Conservation (phyloP, 1,284 basidiomycete genomes). For the Pascua sp. region DNA sequence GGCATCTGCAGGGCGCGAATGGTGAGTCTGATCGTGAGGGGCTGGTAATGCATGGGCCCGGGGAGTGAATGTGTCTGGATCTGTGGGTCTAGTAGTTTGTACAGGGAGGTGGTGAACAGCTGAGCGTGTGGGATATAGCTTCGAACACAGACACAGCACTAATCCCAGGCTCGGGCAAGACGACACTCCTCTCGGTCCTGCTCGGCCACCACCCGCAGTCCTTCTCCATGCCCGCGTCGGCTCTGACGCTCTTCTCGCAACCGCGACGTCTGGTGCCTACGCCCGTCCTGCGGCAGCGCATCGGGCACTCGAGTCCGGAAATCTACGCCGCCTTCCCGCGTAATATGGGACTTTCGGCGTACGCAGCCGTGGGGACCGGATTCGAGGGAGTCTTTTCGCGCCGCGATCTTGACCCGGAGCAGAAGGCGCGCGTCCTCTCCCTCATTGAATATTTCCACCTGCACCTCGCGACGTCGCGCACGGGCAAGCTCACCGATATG, state of each 20-base stretch:
- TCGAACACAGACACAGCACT: neutral
- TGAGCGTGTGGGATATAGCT: neutral
- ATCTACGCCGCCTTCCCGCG: constrained; percentile 86
- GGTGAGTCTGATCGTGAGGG: constrained; percentile 53
- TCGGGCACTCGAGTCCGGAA: constrained; percentile 85
- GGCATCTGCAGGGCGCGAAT: constrained; percentile 83
- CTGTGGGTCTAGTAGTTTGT: too few relatives aligned
- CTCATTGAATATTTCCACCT: constrained; percentile 60
- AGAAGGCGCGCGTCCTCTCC: constrained; percentile 48
- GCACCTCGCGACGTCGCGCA: constrained; percentile 17
- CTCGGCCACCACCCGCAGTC: constrained; percentile 95
- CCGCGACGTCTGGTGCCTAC: constrained; percentile 66
- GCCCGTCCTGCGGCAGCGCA: constrained; percentile 55
- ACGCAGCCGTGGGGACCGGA: constrained; percentile 76
- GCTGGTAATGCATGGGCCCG: neutral
- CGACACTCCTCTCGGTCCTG: constrained; percentile 84
- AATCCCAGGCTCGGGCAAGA: constrained; percentile 79
- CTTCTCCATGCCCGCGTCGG: constrained; percentile 58
- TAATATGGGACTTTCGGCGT: constrained; percentile 63
- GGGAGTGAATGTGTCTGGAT: too few relatives aligned
- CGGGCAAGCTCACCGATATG: constrained; percentile 1
- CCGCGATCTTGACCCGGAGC: constrained; percentile 53
- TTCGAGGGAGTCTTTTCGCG: constrained; percentile 74
- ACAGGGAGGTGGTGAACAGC: neutral
- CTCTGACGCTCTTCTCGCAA: constrained; percentile 66